Percentiles rank a stretch among this genome's conserved stretches.
Evolutionary conservation across 1,139 yeast species (phyloP).

Genomic region (Diutina neorugosa): DNA sequence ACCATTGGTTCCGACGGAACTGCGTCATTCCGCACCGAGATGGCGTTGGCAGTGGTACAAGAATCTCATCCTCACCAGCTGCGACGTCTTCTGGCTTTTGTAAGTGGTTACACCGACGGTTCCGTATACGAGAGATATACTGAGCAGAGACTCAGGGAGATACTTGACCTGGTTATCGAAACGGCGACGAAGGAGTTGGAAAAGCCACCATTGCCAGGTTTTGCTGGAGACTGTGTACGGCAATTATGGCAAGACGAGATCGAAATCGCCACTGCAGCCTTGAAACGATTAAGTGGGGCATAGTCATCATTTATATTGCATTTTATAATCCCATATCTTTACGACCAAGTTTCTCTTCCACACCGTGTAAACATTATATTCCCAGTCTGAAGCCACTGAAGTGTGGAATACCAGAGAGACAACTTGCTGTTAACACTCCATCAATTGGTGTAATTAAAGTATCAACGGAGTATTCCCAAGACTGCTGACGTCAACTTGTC

Average conservation of each 20-base stretch:
- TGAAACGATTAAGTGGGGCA: background rate
- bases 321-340: no score
- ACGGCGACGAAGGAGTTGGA: background rate
- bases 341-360: no score
- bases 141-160: constrained; percentile 16
- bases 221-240: background rate
- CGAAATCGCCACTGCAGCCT: background rate
- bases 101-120: constrained; percentile 29
- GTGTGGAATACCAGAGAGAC: no score
- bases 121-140: constrained; percentile 21
- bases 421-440: no score
- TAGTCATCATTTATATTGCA: background rate
- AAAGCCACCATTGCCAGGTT: background rate
- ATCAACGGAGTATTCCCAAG: no score
- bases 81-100: constrained; percentile 16
- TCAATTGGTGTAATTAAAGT: no score
- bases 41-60: constrained; percentile 58
- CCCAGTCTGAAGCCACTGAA: no score
- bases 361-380: background rate
- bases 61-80: constrained; percentile 26
- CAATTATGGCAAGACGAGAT: background rate
- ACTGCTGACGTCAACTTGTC: no score
- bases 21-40: constrained; percentile 56
- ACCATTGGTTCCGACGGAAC: constrained; percentile 41
- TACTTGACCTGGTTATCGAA: constrained; percentile 15